These are phyloP conservation scores for Suhomyces tanzawaensis DNA, from an alignment of 805 yeast genomes.

Conservation along the genomic window DNA sequence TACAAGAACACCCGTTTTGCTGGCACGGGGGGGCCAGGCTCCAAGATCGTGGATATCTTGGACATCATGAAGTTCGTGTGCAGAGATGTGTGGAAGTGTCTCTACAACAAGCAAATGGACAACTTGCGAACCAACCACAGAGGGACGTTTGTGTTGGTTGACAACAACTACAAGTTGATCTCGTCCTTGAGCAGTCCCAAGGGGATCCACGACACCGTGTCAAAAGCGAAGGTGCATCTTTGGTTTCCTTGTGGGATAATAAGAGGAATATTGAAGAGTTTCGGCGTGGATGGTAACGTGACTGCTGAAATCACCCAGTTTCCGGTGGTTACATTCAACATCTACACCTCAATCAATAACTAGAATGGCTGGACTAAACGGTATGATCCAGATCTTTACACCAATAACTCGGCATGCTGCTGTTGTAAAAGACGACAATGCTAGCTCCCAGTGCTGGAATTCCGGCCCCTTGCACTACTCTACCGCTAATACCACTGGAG, in stretches of 20 bases:
- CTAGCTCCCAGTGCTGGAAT: too few relatives aligned
- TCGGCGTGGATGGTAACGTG: conserved; percentile 67
- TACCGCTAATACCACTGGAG: too few relatives aligned
- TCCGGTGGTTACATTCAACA: conserved; percentile 72
- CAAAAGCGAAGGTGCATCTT: conserved; percentile 47
- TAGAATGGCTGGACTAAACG: conserved; percentile 8
- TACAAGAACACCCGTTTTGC: conserved; percentile 28
- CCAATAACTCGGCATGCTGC: too few relatives aligned
- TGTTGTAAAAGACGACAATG: too few relatives aligned
- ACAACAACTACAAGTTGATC: conserved; percentile 58
- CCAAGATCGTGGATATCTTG: conserved; percentile 57
- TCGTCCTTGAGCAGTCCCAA: conserved; percentile 46
- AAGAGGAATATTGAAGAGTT: conserved; percentile 64
- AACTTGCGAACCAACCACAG: conserved; percentile 89
- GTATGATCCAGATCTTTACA: too few relatives aligned
- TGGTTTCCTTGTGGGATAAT: conserved; percentile 78
- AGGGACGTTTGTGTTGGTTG: conserved; percentile 78
- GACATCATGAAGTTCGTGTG: conserved; percentile 91
- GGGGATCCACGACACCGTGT: conserved; percentile 44
- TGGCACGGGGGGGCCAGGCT: conserved; percentile 28
- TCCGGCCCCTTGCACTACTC: too few relatives aligned
- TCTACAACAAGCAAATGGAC: conserved; percentile 86
- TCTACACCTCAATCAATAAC: conserved; percentile 51
- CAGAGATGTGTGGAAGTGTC: conserved; percentile 81
- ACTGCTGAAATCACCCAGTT: conserved; percentile 59